Evolutionary conservation across 2,329 filamentous ascomycete genomes (phyloP).

Genomic region (Coniochaeta sp.): DNA sequence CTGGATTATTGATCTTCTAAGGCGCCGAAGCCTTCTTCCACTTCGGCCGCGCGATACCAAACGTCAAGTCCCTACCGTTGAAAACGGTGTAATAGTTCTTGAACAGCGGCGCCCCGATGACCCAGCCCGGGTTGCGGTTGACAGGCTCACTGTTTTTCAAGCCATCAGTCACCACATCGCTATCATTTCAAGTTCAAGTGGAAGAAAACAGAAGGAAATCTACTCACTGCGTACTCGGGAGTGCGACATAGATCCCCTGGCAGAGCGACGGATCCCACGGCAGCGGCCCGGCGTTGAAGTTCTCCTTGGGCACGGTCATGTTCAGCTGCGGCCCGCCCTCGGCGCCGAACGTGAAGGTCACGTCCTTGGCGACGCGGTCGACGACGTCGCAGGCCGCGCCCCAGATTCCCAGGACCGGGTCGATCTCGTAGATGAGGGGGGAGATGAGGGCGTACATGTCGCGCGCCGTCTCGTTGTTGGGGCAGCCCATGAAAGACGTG

Average conservation of each 20-base stretch:
- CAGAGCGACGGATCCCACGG: constrained; percentile 18
- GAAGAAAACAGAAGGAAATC: not conserved
- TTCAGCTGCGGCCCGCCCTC: constrained; percentile 12
- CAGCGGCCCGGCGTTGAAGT: constrained; percentile 26
- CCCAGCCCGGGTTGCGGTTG: constrained; percentile 16
- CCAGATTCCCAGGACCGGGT: constrained; percentile 20
- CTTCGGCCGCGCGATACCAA: not conserved
- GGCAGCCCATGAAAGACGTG: constrained; percentile 21
- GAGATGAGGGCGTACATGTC: constrained; percentile 23
- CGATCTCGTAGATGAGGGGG: constrained; percentile 20
- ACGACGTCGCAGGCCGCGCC: constrained; percentile 23
- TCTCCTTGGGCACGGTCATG: constrained; percentile 18
- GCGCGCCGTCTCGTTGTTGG: constrained; percentile 18
- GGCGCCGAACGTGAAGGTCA: constrained; percentile 22
- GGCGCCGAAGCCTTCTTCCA: not conserved
- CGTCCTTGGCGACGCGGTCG: constrained; percentile 17
- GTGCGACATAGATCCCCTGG: constrained; percentile 20
- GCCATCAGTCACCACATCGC: not conserved
- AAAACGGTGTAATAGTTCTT: constrained; percentile 28
- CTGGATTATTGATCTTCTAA: not conserved
- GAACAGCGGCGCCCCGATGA: constrained; percentile 23
- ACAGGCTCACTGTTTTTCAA: constrained; percentile 10
- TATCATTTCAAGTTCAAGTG: not conserved
- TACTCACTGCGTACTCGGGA: not conserved
- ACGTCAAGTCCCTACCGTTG: constrained; percentile 18